These are phyloP conservation scores for Claviceps maximensis DNA, from an alignment of 2,329 filamentous ascomycete species.

Conservation along the genomic window DNA sequence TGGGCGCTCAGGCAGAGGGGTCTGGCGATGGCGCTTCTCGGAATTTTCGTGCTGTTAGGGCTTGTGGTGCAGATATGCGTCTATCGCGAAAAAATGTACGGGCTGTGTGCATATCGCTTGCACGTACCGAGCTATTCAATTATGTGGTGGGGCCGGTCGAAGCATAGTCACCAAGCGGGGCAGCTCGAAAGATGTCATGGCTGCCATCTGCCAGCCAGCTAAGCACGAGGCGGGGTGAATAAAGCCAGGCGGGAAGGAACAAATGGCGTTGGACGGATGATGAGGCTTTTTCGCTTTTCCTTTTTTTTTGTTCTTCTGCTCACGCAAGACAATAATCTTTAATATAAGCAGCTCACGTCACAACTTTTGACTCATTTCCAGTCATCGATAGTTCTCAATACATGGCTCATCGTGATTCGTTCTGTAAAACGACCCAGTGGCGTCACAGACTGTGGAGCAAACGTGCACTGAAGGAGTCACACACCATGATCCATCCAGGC, in stretches of 20 bases:
- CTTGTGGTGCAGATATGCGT: slow-evolving; percentile 22
- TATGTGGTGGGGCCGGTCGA: slow-evolving; percentile 9
- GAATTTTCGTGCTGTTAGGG: slow-evolving; percentile 27
- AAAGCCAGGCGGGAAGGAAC: neutral
- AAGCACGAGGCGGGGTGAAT: neutral
- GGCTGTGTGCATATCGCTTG: slow-evolving; percentile 17
- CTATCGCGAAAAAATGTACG: slow-evolving; percentile 10
- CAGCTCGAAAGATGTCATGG: slow-evolving; percentile 5
- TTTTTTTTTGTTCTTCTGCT: neutral
- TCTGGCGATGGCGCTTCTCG: slow-evolving; percentile 11
- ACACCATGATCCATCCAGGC: slow-evolving; percentile 6
- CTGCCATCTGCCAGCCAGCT: too few species aligned
- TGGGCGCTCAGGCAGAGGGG: slow-evolving; percentile 18
- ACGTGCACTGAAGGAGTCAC: slow-evolving; percentile 5
- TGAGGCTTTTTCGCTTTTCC: neutral
- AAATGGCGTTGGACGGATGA: neutral
- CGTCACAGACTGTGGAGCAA: slow-evolving; percentile 3
- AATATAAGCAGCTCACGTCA: neutral
- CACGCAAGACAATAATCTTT: too few species aligned
- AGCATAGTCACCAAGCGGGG: slow-evolving; percentile 15
- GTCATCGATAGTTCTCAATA: neutral
- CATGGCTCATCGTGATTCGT: neutral
- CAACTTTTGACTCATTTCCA: slow-evolving; percentile 1
- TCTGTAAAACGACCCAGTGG: slow-evolving; percentile 1
- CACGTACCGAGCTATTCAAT: slow-evolving; percentile 11